Conservation (phyloP, 177 flowering plant species). For the Vitis hybrid region DNA sequence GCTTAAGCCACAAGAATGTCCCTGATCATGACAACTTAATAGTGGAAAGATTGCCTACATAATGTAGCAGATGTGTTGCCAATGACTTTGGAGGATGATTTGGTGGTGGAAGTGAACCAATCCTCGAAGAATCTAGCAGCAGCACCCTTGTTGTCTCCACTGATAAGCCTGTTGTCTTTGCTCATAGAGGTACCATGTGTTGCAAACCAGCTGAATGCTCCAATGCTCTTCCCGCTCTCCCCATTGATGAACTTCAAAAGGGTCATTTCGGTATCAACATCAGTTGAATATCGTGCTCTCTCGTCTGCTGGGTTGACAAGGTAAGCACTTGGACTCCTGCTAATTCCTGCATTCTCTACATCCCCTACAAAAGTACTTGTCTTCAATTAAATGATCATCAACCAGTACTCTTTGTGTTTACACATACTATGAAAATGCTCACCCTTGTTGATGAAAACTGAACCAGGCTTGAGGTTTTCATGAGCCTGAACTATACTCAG, state of each 20-base stretch:
- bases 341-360: conserved; percentile 55
- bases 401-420: no score
- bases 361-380: conserved; percentile 37
- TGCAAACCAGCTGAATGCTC: conserved; percentile 65
- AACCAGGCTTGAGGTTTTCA: conserved; percentile 51
- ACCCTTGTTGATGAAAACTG: conserved; percentile 55
- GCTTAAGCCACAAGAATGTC: no score
- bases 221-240: conserved; percentile 35
- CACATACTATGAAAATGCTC: not conserved
- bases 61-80: not conserved
- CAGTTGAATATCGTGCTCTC: conserved; percentile 37
- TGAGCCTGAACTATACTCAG: conserved; percentile 57
- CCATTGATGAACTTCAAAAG: conserved; percentile 57
- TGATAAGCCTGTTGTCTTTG: conserved; percentile 52
- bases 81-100: conserved; percentile 1
- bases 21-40: not conserved
- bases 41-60: not conserved
- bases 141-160: conserved; percentile 76
- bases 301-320: conserved; percentile 53
- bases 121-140: conserved; percentile 72
- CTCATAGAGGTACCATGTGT: conserved; percentile 77
- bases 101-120: conserved; percentile 35
- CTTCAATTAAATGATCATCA: no score
- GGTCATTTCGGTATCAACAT: conserved; percentile 62
- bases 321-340: conserved; percentile 72